A percentile compares a stretch with the other conserved stretches of the same genome.
These are phyloP conservation scores for Boletus vinaceobasis DNA, from an alignment of 768 basidiomycete genomes.

Conservation along the genomic window DNA sequence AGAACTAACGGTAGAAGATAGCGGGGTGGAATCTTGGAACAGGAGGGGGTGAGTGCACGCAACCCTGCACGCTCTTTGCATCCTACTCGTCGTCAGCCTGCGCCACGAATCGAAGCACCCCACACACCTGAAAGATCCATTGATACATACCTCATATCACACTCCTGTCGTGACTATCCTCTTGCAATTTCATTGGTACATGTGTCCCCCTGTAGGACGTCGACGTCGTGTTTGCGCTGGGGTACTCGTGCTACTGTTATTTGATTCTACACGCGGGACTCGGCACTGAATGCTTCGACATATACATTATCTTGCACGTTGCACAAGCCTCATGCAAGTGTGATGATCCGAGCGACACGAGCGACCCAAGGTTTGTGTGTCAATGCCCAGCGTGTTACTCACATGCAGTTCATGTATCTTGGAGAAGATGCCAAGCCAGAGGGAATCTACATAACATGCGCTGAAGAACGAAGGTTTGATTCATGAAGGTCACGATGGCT, in stretches of 20 bases:
- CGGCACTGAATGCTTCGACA: background rate
- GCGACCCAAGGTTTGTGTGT: background rate
- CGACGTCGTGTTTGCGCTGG: background rate
- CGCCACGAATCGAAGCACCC: background rate
- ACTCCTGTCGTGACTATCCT: background rate
- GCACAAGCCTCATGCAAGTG: constrained; percentile 1
- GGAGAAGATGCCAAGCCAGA: background rate
- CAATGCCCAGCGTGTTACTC: background rate
- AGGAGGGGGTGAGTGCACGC: background rate
- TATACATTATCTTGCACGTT: constrained; percentile 2
- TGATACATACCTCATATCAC: background rate
- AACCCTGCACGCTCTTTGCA: background rate
- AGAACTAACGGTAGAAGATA: background rate
- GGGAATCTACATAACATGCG: background rate
- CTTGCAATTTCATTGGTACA: background rate
- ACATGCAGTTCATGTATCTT: background rate
- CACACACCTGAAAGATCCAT: background rate
- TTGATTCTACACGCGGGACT: background rate
- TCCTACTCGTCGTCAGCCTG: background rate
- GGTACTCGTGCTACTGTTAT: background rate
- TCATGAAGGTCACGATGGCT: background rate
- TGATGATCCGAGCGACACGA: background rate
- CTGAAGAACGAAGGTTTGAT: background rate
- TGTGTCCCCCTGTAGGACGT: background rate
- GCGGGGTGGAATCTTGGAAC: background rate